These are phyloP conservation scores for Alternaria arbusti DNA, from an alignment of 2,329 filamentous ascomycete species.

Conservation along the genomic window DNA sequence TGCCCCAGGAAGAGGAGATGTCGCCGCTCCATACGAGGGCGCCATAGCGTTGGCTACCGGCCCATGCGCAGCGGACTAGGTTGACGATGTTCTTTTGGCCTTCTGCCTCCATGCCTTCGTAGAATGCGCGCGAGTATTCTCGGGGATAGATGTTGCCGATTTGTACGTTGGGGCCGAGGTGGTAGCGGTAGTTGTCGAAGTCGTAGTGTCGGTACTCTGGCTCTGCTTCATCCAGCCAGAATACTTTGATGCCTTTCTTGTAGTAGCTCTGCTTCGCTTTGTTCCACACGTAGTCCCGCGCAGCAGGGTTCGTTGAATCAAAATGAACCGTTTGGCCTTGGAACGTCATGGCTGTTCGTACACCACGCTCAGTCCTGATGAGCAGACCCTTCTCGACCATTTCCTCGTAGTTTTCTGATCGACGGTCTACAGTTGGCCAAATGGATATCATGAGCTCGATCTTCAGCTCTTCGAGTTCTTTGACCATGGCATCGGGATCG, in stretches of 20 bases:
- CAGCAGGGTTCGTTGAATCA: conserved; percentile 67
- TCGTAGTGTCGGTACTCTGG: conserved; percentile 70
- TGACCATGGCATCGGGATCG: conserved; percentile 70
- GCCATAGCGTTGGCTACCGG: conserved; percentile 67
- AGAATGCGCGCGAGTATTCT: conserved; percentile 66
- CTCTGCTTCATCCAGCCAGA: conserved; percentile 75
- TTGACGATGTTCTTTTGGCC: conserved; percentile 67
- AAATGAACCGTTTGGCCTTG: conserved; percentile 66
- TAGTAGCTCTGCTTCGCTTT: conserved; percentile 67
- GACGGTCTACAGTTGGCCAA: conserved; percentile 70
- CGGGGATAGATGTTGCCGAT: conserved; percentile 66
- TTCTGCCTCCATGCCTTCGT: conserved; percentile 61
- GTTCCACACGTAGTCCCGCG: conserved; percentile 65
- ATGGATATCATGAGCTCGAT: conserved; percentile 74
- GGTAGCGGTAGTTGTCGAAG: conserved; percentile 70
- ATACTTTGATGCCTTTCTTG: conserved; percentile 66
- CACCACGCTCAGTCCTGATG: conserved; percentile 66
- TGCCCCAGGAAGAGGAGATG: conserved; percentile 68
- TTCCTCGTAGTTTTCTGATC: conserved; percentile 65
- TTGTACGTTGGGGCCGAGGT: conserved; percentile 59
- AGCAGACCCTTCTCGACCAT: conserved; percentile 68
- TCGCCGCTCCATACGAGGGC: conserved; percentile 72
- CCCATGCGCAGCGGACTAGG: conserved; percentile 64
- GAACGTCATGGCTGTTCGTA: conserved; percentile 65
- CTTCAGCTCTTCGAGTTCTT: conserved; percentile 63